phyloP scores from a whole-genome alignment of 345 rosid species.

The Euphorbia pulcherrima region DNA sequence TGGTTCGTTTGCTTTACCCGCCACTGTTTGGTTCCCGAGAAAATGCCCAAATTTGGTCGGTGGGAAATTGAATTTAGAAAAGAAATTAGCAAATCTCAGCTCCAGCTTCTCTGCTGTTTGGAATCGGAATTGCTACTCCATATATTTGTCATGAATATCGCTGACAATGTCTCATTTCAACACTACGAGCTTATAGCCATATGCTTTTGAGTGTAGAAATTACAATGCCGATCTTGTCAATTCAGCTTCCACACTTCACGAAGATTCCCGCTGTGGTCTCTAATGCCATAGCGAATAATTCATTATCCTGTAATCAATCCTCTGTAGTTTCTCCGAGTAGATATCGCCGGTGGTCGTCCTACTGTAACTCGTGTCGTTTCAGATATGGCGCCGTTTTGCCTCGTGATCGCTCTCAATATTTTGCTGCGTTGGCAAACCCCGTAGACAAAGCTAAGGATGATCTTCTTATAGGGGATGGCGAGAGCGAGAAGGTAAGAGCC shows the following conservation, averaged over 20 bases:
- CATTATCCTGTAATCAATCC: neutral
- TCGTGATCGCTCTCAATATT: constrained; percentile 33
- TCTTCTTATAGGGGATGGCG: constrained; percentile 40
- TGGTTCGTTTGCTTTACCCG: constrained; percentile 8
- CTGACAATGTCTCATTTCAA: neutral
- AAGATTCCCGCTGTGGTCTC: neutral
- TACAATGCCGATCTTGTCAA: constrained; percentile 14
- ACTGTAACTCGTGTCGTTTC: neutral
- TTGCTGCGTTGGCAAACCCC: constrained; percentile 43
- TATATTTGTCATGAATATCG: neutral
- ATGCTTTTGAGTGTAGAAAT: neutral
- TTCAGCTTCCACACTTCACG: neutral
- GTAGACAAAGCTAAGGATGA: constrained; percentile 42
- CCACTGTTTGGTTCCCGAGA: constrained; percentile 13
- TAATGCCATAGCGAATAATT: neutral
- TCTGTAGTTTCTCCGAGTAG: neutral
- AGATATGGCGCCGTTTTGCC: neutral
- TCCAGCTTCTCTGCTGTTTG: neutral
- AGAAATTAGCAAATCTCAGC: neutral
- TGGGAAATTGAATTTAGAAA: neutral
- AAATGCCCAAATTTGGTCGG: neutral
- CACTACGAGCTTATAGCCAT: neutral
- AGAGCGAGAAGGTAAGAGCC: constrained; percentile 43
- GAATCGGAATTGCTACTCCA: neutral
- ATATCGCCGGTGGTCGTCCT: neutral